Evolutionary conservation across 495 filamentous ascomycete species (phyloP).

Genomic region (Pyrenula aspistea): DNA sequence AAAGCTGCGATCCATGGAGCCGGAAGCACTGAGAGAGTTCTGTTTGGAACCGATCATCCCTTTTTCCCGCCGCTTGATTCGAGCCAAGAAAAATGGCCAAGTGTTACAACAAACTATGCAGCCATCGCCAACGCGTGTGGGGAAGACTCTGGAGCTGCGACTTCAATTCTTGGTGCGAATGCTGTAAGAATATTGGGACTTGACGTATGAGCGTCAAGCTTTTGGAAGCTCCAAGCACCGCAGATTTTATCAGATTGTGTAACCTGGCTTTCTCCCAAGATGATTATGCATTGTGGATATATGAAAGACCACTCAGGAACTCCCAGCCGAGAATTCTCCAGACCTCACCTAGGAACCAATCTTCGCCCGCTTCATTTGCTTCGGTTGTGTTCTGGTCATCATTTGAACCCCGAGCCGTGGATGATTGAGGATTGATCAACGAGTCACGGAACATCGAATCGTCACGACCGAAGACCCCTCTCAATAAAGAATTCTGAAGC

Average conservation of each 20-base stretch:
- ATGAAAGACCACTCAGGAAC: conserved; percentile 13
- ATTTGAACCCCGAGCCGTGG: conserved; percentile 9
- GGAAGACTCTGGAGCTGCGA: conserved; percentile 32
- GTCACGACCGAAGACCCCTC: conserved; percentile 24
- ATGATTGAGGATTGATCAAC: conserved; percentile 6
- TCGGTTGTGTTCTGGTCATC: not conserved
- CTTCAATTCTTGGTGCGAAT: conserved; percentile 55
- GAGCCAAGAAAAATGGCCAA: conserved; percentile 59
- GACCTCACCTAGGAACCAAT: conserved; percentile 36
- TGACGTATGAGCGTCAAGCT: conserved; percentile 19
- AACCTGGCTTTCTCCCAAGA: too few relatives aligned
- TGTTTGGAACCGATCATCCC: conserved; percentile 89
- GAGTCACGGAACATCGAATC: conserved; percentile 15
- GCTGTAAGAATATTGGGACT: conserved; percentile 52
- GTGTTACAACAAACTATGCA: conserved; percentile 64
- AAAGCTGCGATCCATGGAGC: conserved; percentile 51
- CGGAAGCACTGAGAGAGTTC: conserved; percentile 50
- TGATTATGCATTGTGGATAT: conserved; percentile 1
- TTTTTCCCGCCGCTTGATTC: conserved; percentile 76
- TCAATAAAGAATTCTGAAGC: conserved; percentile 29
- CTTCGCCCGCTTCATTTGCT: conserved; percentile 10
- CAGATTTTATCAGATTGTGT: too few relatives aligned
- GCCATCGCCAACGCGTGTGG: conserved; percentile 54
- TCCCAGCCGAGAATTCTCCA: conserved; percentile 41
- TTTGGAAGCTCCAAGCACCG: too few relatives aligned